Evolutionary conservation across 1,284 basidiomycete genomes (phyloP).

Genomic region (Fomitopsis pinicola): DNA sequence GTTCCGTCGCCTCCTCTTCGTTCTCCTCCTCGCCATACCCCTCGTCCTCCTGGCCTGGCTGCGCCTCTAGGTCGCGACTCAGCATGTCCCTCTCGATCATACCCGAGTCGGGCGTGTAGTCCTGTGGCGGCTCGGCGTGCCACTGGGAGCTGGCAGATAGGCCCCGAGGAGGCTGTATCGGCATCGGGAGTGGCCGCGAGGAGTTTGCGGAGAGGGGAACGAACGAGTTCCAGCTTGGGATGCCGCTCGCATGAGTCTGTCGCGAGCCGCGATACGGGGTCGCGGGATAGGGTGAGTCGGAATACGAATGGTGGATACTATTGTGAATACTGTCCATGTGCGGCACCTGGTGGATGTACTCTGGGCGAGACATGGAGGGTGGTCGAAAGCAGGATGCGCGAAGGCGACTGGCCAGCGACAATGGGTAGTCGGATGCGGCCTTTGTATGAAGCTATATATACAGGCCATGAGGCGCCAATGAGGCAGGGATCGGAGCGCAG

Average conservation of each 20-base stretch:
- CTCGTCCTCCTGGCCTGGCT: background rate
- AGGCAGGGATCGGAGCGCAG: constrained; percentile 6
- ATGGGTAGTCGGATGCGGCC: background rate
- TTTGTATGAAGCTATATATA: constrained; percentile 5
- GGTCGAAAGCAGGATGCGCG: background rate
- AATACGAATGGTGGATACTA: constrained; percentile 11
- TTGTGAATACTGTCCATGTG: constrained; percentile 2
- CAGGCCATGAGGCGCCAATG: constrained; percentile 17
- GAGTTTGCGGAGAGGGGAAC: constrained; percentile 6
- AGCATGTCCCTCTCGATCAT: background rate
- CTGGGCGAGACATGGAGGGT: constrained; percentile 13
- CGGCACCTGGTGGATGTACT: constrained; percentile 2
- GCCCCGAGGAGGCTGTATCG: background rate
- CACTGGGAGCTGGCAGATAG: background rate
- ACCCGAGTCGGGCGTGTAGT: background rate
- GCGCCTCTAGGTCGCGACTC: background rate
- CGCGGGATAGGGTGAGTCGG: constrained; percentile 5
- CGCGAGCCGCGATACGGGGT: constrained; percentile 5
- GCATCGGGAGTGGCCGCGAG: background rate
- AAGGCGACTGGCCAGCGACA: too few species aligned
- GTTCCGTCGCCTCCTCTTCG: constrained; percentile 1
- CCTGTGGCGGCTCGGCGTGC: background rate
- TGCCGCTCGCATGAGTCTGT: constrained; percentile 11
- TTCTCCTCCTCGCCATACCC: background rate
- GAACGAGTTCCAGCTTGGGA: constrained; percentile 16